A percentile compares a stretch with the other conserved stretches of the same genome.
Evolutionary conservation across 2,329 filamentous ascomycete species (phyloP).

Genomic region (Alternaria novae-zelandiae): DNA sequence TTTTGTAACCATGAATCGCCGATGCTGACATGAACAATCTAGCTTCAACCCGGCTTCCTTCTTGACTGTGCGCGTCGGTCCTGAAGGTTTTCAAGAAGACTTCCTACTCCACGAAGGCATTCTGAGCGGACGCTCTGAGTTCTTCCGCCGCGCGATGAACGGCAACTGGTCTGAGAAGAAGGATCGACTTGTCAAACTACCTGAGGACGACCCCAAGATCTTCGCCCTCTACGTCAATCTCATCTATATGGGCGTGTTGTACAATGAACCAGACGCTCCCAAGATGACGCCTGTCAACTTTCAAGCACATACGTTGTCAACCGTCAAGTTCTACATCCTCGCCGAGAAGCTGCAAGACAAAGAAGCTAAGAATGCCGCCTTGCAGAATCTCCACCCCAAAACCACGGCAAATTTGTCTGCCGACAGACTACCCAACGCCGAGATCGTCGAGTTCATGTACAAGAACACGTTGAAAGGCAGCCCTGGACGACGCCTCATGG

Average conservation of each 20-base stretch:
- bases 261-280: rapidly evolving
- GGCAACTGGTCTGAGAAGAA: not conserved
- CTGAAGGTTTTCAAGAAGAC: not conserved
- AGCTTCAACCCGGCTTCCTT: not conserved
- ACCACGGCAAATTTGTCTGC: too few relatives aligned
- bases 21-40: not conserved
- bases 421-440: not conserved
- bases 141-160: not conserved
- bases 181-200: not conserved
- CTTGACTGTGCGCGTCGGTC: not conserved
- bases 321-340: not conserved
- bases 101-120: not conserved
- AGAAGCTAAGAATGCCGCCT: not conserved
- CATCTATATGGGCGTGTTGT: not conserved
- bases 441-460: not conserved
- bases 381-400: too few relatives aligned
- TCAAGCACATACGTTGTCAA: not conserved
- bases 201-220: not conserved
- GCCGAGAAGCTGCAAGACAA: not conserved
- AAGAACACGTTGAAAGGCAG: not conserved
- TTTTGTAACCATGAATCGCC: rapidly evolving
- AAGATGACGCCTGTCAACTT: not conserved
- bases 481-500: not conserved
- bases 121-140: rapidly evolving
- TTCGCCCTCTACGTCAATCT: not conserved